These are phyloP conservation scores for Saccharomycopsis hybrid DNA, from an alignment of 1,139 yeast genomes.

Conservation along the genomic window DNA sequence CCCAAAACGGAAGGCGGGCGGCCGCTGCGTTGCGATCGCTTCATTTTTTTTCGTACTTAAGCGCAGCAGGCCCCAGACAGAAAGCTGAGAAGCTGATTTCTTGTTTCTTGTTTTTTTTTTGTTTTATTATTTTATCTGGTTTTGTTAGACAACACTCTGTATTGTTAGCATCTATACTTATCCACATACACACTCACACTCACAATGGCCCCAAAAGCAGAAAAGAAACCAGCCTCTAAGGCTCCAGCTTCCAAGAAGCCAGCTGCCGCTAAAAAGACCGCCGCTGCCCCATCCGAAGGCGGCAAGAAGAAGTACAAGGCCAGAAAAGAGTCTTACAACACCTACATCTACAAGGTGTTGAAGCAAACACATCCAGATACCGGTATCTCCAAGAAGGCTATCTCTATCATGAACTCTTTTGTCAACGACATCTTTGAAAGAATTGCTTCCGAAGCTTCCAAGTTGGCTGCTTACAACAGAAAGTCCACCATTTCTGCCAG, in stretches of 20 bases:
- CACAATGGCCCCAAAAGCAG: constrained; percentile 98
- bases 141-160: background rate
- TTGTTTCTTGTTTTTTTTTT: too few relatives aligned
- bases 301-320: constrained; percentile 97
- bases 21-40: background rate
- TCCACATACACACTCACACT: constrained; percentile 43
- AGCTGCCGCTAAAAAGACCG: constrained; percentile 87
- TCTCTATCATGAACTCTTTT: constrained; percentile 98
- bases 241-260: constrained; percentile 98
- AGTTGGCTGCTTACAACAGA: constrained; percentile 99
- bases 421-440: constrained; percentile 95
- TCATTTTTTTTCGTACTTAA: constrained; percentile 6
- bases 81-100: background rate
- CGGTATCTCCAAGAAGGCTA: constrained; percentile 98
- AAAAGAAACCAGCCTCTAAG: constrained; percentile 98
- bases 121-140: background rate
- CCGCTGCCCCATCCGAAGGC: constrained; percentile 68
- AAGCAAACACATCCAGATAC: constrained; percentile 99
- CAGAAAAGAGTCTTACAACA: constrained; percentile 98
- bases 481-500: constrained; percentile 98
- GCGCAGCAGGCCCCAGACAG: constrained; percentile 2
- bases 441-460: constrained; percentile 97
- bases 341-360: constrained; percentile 96
- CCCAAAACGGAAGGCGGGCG: constrained; percentile 3
- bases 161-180: constrained; percentile 80